Base-by-base conservation (phyloP, 495 filamentous ascomycete species). In the Filosporella fistucella region DNA sequence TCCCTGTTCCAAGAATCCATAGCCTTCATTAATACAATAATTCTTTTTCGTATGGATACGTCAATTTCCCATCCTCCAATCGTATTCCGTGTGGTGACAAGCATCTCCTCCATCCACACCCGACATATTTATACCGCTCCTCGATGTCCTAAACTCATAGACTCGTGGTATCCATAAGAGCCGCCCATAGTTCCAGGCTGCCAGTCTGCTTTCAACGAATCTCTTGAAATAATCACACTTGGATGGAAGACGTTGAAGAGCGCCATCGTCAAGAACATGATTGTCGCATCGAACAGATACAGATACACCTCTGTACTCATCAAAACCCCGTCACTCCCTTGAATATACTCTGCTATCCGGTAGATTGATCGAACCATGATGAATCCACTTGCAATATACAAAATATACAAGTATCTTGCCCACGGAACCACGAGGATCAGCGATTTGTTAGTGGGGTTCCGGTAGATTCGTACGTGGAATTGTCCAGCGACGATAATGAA, bases 351-450 rank as follows among this genome's bases (percentile, higher is more conserved):
- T 8, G 76, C 66, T 8, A 79, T 65, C 20, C 81, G 70, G 51
- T 81, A 70, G 1, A 82, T 45, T 1, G 68, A 76, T n/a, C 82
- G 71, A 0, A 82, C 44, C 48, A 84, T 60, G 47, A 87, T 83
- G 6, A 84, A 61, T 1, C 52, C 51, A 39, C 72, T 76, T 3
- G 66, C 66, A n/a, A 41, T 42, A 52, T 80, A 82, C 1, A 84
- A 64, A 13, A 71, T 64, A n/a, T 48, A 40, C 41, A 86, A 54
- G 40, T 80, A 68, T 17, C 64, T 71, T 34, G 57, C 51, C 82
- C 80, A 85, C 11, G 46, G 52, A 16, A 49, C 48, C 11, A 10
- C 7, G n/a, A 32, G 12, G 6, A 22, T 13, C 10, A 48, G 16
- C 9, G 42, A 34, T 3, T 51, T 37, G 13, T 37, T 9, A 13